Evolutionary conservation across 2,329 filamentous ascomycete genomes (phyloP).

Genomic region (Peltaster fructicola): DNA sequence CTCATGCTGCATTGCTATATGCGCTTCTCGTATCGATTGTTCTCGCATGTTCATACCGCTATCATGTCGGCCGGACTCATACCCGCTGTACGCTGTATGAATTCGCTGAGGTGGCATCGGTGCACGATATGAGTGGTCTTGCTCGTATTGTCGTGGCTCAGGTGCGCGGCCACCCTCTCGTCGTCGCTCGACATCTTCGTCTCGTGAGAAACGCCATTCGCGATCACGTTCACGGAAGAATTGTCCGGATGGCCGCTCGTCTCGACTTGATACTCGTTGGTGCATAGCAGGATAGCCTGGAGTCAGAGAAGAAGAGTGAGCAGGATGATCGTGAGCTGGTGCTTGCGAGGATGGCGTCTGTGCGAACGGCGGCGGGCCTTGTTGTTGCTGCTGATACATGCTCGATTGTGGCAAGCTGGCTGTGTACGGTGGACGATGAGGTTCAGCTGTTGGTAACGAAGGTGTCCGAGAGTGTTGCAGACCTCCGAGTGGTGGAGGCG

Average conservation of each 20-base stretch:
- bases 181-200: constrained; percentile 6
- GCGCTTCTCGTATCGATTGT: constrained; percentile 10
- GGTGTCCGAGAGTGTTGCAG: constrained; percentile 18
- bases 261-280: constrained; percentile 12
- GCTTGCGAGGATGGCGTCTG: constrained; percentile 11
- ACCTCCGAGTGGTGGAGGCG: constrained; percentile 17
- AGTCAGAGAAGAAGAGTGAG: constrained; percentile 14
- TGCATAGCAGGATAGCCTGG: constrained; percentile 10
- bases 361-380: constrained; percentile 6
- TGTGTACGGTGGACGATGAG: constrained; percentile 8
- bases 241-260: constrained; percentile 10
- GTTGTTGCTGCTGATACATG: constrained; percentile 6
- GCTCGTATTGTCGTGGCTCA: constrained; percentile 3
- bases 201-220: constrained; percentile 7
- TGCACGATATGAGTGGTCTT: constrained; percentile 1
- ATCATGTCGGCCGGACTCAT: constrained; percentile 2
- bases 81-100: constrained; percentile 2
- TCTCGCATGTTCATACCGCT: constrained; percentile 6
- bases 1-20: constrained; percentile 8
- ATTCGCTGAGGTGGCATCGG: constrained; percentile 2
- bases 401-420: constrained; percentile 2
- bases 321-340: constrained; percentile 14
- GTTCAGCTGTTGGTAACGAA: constrained; percentile 12
- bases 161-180: constrained; percentile 5
- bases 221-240: constrained; percentile 6